Conservation (phyloP, 176 grass and related monocot species). For the Zea mays region DNA sequence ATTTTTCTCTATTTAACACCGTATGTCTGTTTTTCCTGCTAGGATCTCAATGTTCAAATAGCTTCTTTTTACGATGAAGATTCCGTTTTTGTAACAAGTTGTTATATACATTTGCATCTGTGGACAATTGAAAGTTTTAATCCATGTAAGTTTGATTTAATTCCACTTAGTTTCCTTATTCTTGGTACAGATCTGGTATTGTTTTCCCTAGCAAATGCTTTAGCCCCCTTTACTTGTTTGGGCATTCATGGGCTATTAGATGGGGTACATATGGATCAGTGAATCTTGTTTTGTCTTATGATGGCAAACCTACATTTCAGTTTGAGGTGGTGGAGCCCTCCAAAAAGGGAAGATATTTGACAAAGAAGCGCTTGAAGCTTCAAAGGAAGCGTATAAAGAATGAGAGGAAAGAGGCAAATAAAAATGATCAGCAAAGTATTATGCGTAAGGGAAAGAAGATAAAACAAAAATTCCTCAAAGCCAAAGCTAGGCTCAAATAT, state of each 20-base stretch:
- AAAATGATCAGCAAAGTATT: slow-evolving; percentile 74
- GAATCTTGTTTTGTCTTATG: slow-evolving; percentile 69
- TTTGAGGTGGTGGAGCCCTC: slow-evolving; percentile 78
- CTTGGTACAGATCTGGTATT: slow-evolving; percentile 37
- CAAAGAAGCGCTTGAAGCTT: slow-evolving; percentile 77
- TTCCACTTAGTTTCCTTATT: slow-evolving; percentile 9
- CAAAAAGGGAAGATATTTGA: slow-evolving; percentile 61
- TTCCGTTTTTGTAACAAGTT: too few relatives aligned
- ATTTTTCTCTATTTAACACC: too few relatives aligned
- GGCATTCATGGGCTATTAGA: slow-evolving; percentile 36
- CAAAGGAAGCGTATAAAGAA: slow-evolving; percentile 75
- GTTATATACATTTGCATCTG: too few relatives aligned
- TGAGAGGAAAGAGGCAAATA: slow-evolving; percentile 75
- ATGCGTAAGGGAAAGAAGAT: slow-evolving; percentile 79
- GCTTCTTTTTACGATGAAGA: too few relatives aligned
- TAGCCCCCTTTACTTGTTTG: slow-evolving; percentile 32
- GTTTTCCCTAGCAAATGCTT: slow-evolving; percentile 30
- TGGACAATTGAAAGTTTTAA: too few relatives aligned
- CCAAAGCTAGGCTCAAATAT: slow-evolving; percentile 72
- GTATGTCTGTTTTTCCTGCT: too few relatives aligned
- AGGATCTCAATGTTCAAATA: too few relatives aligned
- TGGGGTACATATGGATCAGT: slow-evolving; percentile 62
- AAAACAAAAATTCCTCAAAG: slow-evolving; percentile 78
- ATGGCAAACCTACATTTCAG: slow-evolving; percentile 80
- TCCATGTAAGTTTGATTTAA: slow-evolving; percentile 8